Evolutionary conservation across 1,284 basidiomycete genomes (phyloP).

Genomic region (Phylloboletellus chloephorus): DNA sequence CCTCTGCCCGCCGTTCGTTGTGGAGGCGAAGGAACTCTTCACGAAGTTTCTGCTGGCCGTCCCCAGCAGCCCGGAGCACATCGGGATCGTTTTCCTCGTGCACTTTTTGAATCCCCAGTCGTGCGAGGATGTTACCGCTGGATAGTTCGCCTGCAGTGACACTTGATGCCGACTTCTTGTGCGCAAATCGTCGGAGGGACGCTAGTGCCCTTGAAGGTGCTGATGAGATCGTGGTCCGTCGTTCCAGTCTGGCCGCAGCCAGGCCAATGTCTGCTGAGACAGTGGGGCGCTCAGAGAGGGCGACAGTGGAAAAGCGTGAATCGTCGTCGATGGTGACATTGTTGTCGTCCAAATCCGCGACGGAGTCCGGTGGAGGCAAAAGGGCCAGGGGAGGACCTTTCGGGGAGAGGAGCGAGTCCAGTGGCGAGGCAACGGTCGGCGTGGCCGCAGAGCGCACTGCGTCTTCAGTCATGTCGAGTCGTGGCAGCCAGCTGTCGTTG

Average conservation of each 20-base stretch:
- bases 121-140: constrained; percentile 31
- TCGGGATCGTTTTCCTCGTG: constrained; percentile 32
- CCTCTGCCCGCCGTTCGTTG: constrained; percentile 42
- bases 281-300: constrained; percentile 37
- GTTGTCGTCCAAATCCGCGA: constrained; percentile 52
- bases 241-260: constrained; percentile 16
- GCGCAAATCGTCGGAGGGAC: constrained; percentile 32
- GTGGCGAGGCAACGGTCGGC: constrained; percentile 19
- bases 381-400: constrained; percentile 20
- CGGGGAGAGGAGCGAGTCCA: constrained; percentile 43
- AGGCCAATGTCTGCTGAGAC: constrained; percentile 17
- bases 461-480: constrained; percentile 17
- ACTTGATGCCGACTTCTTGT: constrained; percentile 61
- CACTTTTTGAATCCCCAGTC: constrained; percentile 44
- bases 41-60: constrained; percentile 64
- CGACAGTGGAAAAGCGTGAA: constrained; percentile 49
- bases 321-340: constrained; percentile 61
- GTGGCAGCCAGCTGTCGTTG: not conserved
- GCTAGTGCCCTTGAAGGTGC: constrained; percentile 22
- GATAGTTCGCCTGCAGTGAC: constrained; percentile 51
- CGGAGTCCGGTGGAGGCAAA: constrained; percentile 36
- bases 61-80: constrained; percentile 43
- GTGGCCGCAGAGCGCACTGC: constrained; percentile 10
- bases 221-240: constrained; percentile 30
- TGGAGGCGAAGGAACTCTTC: constrained; percentile 65